Evolutionary conservation across 768 basidiomycete genomes (phyloP), one percentile per base, ranked within the genome.

Genomic region (Lentinula lateritia): DNA sequence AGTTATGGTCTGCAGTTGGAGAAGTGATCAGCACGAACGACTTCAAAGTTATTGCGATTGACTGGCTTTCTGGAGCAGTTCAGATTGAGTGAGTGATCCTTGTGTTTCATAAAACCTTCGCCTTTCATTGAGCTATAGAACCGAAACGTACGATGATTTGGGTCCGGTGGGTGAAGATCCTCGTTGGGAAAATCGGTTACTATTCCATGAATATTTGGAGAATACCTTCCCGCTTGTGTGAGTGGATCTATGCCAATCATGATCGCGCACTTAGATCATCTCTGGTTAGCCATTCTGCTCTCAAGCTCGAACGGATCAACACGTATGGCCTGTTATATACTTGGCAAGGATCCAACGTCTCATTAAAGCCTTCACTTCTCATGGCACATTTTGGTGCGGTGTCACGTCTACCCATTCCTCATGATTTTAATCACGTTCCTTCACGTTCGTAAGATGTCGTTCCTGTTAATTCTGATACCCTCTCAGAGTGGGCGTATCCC

Each of bases 261-360:
- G 41, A 13, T 36, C 18, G 50, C 28, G 23, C 28, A 3, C 46
- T 50, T 12, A 16, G 28, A n/a, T 36, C 32, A 38, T 32, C 13
- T 13, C 28, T 48, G 6, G 23, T 9, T 39, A 90, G 88, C 10
- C 85, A 90, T 70, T 52, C 75, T n/a, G 79, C 71, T 8, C 76
- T 92, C 48, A 68, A 78, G 35, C 77, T 89, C 62, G 86, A 85
- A 8, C 86, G 84, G 65, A 83, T 94, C 66, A 92, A 92, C 70
- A 89, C 84, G 0, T 90, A 89, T 65, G 91, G 83, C 0, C 77
- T 92, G n/a, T 71, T 90, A 7, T 90, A 83, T 68, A 81, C 84
- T 53, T 92, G 90, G 90, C 74, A 79, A 57, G 91, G 90, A 1
- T 79, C 81, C 3, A 78, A 90, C 64, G 61, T 70, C 10, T 73